Evolutionary conservation across 371 early-diverging fungal species (phyloP), one percentile per base, ranked within the genome.

Genomic region (Mortierella polycephala): DNA sequence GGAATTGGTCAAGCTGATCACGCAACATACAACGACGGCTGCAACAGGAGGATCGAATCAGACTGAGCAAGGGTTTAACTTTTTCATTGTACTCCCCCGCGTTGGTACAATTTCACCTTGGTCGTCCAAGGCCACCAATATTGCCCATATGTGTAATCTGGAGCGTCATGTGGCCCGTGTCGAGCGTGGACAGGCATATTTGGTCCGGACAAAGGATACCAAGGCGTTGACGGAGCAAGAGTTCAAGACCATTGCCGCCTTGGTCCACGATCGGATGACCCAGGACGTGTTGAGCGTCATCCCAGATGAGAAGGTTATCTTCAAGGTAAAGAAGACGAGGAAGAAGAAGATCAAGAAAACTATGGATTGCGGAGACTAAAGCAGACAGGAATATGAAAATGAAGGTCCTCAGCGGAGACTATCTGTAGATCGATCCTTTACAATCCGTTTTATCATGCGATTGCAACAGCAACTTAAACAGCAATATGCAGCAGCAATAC

Each of bases 121-220:
- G 99, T 96, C 97, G 5, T 96, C 96, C 62, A 98, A 98, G 85
- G 99, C 99, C 4, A 97, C 98, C 47, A 96, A 98, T 68, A 98
- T 98, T 82, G 94, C 94, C 7, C 89, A 90, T 57, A 88, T 93
- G 57, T 98, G 97, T 83, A 95, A 93, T 21, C 86, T 98, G 37
- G 77, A 84, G 41, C 67, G 81, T 41, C 71, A 86, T 23, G 92
- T 97, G 42, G 83, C 85, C 61, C 87, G 98, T 16, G 89, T 98
- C 62, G 99, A 98, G 82, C 92, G 99, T 37, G 97, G 96, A 52
- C 79, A 85, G 12, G 93, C 90, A 6, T 96, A 90, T 74, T 77
- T 90, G 39, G 57, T 94, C 68, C 57, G 69, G 37, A 85, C 82
- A 60, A 69, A 74, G 42, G 85, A 83, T 45, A 55, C 46, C 52